phyloP scores from a whole-genome alignment of 1,139 yeast species.

The Zygosaccharomyces sapae region DNA sequence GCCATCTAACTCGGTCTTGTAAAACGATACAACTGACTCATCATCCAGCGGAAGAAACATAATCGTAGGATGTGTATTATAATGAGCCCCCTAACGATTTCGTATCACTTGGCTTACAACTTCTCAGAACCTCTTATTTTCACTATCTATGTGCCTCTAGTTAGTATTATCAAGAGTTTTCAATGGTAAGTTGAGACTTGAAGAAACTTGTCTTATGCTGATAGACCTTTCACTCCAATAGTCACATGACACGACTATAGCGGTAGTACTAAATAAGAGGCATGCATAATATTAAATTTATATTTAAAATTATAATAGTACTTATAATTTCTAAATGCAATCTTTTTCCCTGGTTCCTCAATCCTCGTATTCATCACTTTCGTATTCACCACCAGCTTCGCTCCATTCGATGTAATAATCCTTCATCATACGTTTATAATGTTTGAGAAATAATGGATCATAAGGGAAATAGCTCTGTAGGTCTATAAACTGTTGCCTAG shows the following conservation, averaged over 20 bases:
- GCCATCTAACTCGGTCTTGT: constrained; percentile 2
- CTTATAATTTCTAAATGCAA: neutral
- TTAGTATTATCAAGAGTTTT: no score
- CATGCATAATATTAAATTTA: no score
- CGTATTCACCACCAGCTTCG: constrained; percentile 58
- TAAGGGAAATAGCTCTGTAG: constrained; percentile 92
- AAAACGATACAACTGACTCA: constrained; percentile 2
- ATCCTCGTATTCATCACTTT: constrained; percentile 46
- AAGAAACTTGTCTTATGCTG: no score
- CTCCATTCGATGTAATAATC: constrained; percentile 80
- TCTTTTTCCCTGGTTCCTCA: neutral
- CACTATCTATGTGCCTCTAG: no score
- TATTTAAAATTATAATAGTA: neutral
- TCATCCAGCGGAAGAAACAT: constrained; percentile 4
- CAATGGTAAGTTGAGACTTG: no score
- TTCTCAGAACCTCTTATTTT: neutral
- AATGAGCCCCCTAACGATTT: neutral
- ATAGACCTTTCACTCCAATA: neutral
- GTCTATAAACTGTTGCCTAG: constrained; percentile 78
- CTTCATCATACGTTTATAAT: constrained; percentile 51
- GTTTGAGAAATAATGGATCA: constrained; percentile 79
- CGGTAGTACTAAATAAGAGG: neutral
- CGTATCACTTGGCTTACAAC: neutral
- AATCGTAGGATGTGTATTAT: neutral
- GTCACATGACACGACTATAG: neutral